Percentiles rank a stretch among this genome's conserved stretches.
Evolutionary conservation across 208 protist species (phyloP).

Genomic region (Strigomonas oncopelti): DNA sequence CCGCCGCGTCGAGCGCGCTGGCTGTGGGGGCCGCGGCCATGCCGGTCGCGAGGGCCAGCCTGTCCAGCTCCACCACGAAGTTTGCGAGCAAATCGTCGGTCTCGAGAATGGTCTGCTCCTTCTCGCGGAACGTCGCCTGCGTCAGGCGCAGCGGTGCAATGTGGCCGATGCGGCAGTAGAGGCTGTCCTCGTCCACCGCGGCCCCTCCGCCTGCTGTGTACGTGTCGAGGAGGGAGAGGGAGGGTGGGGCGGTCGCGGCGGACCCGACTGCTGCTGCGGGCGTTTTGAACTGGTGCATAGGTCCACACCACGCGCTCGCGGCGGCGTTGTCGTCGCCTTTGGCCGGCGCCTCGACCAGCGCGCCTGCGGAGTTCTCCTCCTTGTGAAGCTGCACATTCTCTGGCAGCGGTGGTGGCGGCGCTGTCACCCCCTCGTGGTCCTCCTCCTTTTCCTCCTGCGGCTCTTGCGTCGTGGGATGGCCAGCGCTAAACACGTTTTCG

Average conservation of each 20-base stretch:
- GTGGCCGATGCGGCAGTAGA: no score
- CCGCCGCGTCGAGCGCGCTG: no score
- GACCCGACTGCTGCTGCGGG: background rate
- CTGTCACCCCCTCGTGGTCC: no score
- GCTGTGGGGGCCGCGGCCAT: background rate
- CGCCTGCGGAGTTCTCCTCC: background rate
- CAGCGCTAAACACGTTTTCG: no score
- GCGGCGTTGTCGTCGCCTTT: background rate
- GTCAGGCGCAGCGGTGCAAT: background rate
- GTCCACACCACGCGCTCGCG: conserved; percentile 17
- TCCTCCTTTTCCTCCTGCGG: no score
- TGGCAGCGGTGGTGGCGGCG: background rate
- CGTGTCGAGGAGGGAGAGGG: no score
- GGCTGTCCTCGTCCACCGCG: no score
- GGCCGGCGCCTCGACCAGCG: background rate
- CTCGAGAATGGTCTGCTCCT: background rate
- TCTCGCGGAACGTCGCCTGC: conserved; percentile 3
- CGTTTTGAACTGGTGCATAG: conserved; percentile 27
- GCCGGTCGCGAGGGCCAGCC: background rate
- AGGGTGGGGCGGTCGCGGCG: no score
- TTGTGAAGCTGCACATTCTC: background rate
- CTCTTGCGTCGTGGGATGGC: no score
- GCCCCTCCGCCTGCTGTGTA: no score
- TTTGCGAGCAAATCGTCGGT: background rate
- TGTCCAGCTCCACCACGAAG: conserved; percentile 5